Evolutionary conservation across 2,329 filamentous ascomycete genomes (phyloP).

Genomic region (Trichoderma endophyticum): DNA sequence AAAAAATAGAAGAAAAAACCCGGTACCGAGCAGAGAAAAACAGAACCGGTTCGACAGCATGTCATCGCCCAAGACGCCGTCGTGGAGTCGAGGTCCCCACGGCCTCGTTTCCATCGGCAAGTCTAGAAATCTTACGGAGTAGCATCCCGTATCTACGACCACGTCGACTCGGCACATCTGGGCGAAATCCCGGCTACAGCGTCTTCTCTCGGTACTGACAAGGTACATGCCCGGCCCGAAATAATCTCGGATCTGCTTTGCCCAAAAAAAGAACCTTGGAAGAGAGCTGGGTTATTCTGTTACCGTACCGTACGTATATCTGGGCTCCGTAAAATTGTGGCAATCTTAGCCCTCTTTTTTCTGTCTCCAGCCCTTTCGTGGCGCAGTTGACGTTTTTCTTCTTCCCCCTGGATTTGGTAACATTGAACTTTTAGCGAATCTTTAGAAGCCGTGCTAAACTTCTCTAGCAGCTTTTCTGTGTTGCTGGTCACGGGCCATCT

Average conservation of each 20-base stretch:
- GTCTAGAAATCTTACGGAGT: not conserved
- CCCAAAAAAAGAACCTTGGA: not conserved
- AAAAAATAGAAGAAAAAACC: not conserved
- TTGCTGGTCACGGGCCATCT: not conserved
- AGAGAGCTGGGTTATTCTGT: not conserved
- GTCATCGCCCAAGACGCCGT: not conserved
- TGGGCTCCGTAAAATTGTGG: not conserved
- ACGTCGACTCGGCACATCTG: not conserved
- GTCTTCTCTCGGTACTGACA: not conserved
- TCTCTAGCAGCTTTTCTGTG: not conserved
- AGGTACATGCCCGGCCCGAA: not conserved
- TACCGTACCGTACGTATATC: not conserved
- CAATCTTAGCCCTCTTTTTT: not conserved
- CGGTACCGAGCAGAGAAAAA: not conserved
- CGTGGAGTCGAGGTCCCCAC: not conserved
- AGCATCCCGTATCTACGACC: not conserved
- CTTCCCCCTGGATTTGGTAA: constrained; percentile 2
- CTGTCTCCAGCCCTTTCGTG: not conserved
- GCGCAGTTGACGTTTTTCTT: constrained; percentile 1
- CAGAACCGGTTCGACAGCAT: not conserved
- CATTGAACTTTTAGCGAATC: not conserved
- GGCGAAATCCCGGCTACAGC: not conserved
- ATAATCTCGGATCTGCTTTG: not conserved
- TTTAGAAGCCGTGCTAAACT: not conserved
- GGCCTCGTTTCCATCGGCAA: not conserved